Evolutionary conservation across 2,329 filamentous ascomycete species (phyloP).

Genomic region (Periconia sp.): DNA sequence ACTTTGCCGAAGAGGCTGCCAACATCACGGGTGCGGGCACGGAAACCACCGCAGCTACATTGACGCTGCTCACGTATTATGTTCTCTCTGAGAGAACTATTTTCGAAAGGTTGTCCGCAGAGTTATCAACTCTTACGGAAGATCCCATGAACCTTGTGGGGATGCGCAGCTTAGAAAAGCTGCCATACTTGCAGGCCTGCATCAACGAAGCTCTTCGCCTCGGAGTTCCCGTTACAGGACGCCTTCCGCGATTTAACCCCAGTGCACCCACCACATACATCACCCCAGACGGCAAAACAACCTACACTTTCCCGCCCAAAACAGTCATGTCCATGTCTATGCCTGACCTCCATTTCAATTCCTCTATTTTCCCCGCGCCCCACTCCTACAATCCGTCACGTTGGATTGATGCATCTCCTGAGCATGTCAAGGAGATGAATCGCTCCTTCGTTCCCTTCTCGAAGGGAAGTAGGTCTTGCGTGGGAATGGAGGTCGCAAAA

Average conservation of each 20-base stretch:
- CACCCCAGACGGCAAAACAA: not conserved
- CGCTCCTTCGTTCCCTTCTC: slow-evolving; percentile 2
- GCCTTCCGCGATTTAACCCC: not conserved
- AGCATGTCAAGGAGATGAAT: slow-evolving; percentile 1
- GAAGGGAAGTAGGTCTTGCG: slow-evolving; percentile 1
- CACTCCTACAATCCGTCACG: not conserved
- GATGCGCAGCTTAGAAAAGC: not conserved
- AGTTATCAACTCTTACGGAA: not conserved
- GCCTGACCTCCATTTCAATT: not conserved
- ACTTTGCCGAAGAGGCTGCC: not conserved
- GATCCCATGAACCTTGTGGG: not conserved
- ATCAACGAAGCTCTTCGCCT: slow-evolving; percentile 4
- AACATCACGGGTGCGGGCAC: not conserved
- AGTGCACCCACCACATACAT: not conserved
- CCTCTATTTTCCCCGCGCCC: not conserved
- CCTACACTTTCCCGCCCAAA: slow-evolving; percentile 1
- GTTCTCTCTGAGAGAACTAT: not conserved
- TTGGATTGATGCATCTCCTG: not conserved
- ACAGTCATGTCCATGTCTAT: slow-evolving; percentile 1
- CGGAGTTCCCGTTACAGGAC: not conserved
- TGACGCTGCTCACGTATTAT: not conserved
- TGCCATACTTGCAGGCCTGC: slow-evolving; percentile 1
- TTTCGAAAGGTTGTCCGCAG: not conserved
- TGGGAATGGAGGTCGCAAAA: slow-evolving; percentile 1
- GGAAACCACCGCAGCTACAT: not conserved